Evolutionary conservation across 495 filamentous ascomycete species (phyloP), one percentile per base, ranked within the genome.

Genomic region (Cairneyella variabilis): DNA sequence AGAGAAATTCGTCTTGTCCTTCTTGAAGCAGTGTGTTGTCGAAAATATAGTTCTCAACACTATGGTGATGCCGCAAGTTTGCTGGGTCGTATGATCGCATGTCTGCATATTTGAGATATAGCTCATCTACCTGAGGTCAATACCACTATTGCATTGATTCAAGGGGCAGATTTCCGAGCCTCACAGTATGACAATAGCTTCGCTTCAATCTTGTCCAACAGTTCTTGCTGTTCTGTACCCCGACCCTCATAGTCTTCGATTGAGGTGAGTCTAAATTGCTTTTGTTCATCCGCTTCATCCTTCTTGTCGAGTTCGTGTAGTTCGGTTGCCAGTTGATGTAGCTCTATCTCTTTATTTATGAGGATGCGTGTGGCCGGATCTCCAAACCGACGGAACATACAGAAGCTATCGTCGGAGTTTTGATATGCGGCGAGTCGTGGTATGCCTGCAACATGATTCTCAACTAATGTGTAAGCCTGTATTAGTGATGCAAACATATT

Each of bases 371-470:
- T 62, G 7, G 63, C 61, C n/a, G 69, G 41, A 18, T 61, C 63
- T 0, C 57, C 56, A 40, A 65, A 72, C 36, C 57, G 56, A 16
- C 71, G 65, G 48, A 57, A 57, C 14, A 73, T 66, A 12, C 65
- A 32, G 45, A 66, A 66, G 37, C 64, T 64, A 1, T 57, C 45
- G 42, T 69, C 60, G 37, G 50, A 54, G 43, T 63, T 60, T 28
- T 66, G 48, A 32, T 70, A 62, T 0, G 65, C 64, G 0, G 66
- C 69, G 4, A 73, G 42, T 30, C 59, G 59, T 8, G 68, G 68
- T 47, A 66, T 64, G 6, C 71, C 71, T 27, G 36, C 7, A 1
- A 56, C 58, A 53, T 63, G 60, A 23, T 63, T 55, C n/a, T 66
- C 58, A 45, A 70, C 71, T 74, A 21, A 38, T 41, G 22, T 18